phyloP scores from a whole-genome alignment of 257 asterid genomes.

The Jasminum sambac region DNA sequence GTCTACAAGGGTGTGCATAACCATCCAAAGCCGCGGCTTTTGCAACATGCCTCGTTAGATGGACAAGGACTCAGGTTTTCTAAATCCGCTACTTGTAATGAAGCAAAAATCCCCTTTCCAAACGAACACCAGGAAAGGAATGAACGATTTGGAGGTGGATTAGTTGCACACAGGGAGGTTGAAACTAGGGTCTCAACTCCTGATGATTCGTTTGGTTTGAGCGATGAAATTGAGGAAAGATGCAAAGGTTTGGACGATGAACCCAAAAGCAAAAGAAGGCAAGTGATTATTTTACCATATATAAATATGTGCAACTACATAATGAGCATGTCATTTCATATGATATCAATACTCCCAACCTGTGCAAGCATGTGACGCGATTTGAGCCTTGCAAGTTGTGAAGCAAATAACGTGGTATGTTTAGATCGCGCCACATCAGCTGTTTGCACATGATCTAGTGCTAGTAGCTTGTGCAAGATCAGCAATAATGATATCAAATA shows the following conservation, averaged over 20 bases:
- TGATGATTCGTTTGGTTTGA: conserved; percentile 34
- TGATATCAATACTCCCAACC: no score
- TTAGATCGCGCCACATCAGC: no score
- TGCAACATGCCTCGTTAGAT: conserved; percentile 29
- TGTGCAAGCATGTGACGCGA: no score
- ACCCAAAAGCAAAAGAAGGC: conserved; percentile 60
- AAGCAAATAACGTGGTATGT: no score
- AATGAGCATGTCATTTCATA: no score
- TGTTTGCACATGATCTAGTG: no score
- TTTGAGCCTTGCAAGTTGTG: no score
- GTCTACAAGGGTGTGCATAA: conserved; percentile 80
- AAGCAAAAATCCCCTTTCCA: conserved; percentile 22
- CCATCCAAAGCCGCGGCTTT: conserved; percentile 57
- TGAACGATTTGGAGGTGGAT: conserved; percentile 25
- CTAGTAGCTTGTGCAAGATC: no score
- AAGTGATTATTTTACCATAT: conserved; percentile 6
- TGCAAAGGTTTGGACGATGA: conserved; percentile 40
- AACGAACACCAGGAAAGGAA: conserved; percentile 28
- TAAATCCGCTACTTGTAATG: conserved; percentile 26
- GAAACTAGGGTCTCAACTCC: conserved; percentile 33
- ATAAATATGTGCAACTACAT: background rate
- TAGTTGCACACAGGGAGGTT: conserved; percentile 27
- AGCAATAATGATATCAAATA: no score
- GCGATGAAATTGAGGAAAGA: conserved; percentile 49
- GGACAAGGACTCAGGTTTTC: conserved; percentile 31